These are phyloP conservation scores for Colletotrichum camelliae DNA, from an alignment of 2,329 filamentous ascomycete species.

Conservation along the genomic window DNA sequence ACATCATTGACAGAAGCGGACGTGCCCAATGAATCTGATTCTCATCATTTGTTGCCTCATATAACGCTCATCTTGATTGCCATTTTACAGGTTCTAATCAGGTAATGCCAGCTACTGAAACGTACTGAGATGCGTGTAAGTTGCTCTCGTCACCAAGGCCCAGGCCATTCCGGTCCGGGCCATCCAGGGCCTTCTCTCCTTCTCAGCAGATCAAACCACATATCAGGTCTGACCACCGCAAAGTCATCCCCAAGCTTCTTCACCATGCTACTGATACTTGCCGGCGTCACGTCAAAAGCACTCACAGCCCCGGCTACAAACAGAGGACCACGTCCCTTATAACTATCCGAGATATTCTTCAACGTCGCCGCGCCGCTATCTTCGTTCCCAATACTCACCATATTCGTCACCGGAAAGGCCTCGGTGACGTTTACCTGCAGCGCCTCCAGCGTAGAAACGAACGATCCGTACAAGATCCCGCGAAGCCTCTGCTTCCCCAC, in stretches of 20 bases:
- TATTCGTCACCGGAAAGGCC: neutral
- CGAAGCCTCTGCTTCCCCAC: neutral
- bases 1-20: neutral
- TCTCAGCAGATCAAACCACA: constrained; percentile 5
- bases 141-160: neutral
- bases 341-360: neutral
- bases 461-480: neutral
- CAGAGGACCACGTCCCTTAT: neutral
- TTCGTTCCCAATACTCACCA: neutral
- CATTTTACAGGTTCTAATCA: neutral
- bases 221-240: neutral
- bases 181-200: neutral
- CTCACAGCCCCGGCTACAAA: neutral
- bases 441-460: neutral
- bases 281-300: constrained; percentile 2
- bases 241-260: neutral
- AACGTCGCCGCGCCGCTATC: neutral
- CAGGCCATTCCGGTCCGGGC: neutral
- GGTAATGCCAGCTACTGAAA: neutral
- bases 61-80: fast-evolving
- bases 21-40: neutral
- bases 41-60: neutral
- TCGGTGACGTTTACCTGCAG: neutral
- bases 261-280: neutral
- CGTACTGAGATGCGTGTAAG: neutral